Evolutionary conservation across 2,329 filamentous ascomycete genomes (phyloP).

Genomic region (Boeremia exigua): DNA sequence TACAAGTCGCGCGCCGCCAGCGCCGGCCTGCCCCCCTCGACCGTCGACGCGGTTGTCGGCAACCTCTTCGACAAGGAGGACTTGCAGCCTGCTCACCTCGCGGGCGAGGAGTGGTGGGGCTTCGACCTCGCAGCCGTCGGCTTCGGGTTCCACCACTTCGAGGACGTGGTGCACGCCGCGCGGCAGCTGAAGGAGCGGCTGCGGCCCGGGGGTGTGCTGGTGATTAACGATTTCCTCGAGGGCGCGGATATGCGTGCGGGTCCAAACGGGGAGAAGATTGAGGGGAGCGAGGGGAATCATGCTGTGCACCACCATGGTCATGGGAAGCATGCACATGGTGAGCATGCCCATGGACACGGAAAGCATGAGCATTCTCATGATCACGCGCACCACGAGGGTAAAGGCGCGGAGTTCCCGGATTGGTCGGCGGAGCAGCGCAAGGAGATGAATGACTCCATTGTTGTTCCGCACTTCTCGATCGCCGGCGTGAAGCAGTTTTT

Average conservation of each 20-base stretch:
- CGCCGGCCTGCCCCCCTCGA: constrained; percentile 21
- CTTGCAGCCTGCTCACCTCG: constrained; percentile 29
- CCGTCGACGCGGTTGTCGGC: constrained; percentile 38
- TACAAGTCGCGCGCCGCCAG: constrained; percentile 66
- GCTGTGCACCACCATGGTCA: constrained; percentile 25
- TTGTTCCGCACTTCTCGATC: constrained; percentile 70
- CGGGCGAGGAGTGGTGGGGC: constrained; percentile 39
- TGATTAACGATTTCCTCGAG: constrained; percentile 72
- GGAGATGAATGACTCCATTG: constrained; percentile 61
- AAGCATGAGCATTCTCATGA: constrained; percentile 11
- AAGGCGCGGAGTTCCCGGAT: constrained; percentile 9
- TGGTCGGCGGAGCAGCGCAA: constrained; percentile 20
- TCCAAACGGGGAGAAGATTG: constrained; percentile 32
- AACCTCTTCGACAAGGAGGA: constrained; percentile 45
- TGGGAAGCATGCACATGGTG: constrained; percentile 21
- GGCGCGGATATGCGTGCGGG: constrained; percentile 51
- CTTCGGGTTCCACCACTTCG: constrained; percentile 57
- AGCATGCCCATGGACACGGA: constrained; percentile 13
- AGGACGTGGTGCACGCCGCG: constrained; percentile 66
- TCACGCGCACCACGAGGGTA: neutral
- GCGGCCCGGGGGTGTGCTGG: constrained; percentile 68
- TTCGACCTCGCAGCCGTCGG: constrained; percentile 54
- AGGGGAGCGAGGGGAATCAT: constrained; percentile 35
- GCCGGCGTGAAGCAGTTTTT: constrained; percentile 67
- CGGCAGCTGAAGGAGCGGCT: constrained; percentile 66